phyloP scores from a whole-genome alignment of 192 early-diverging fungal genomes.

The Chytriomyces confervae region DNA sequence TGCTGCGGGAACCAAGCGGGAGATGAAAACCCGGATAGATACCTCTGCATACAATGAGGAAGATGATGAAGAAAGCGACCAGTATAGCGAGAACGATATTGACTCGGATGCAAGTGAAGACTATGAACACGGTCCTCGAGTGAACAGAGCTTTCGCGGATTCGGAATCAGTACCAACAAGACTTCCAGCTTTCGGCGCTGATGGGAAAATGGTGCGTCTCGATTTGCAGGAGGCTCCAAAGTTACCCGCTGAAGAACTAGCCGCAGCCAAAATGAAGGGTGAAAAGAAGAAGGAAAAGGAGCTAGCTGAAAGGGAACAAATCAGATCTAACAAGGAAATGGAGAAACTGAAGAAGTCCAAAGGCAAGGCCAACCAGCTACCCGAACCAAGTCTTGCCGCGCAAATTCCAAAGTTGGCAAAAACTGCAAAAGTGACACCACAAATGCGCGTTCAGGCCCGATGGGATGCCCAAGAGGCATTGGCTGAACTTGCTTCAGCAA shows the following conservation, averaged over 20 bases:
- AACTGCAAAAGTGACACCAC: conserved; percentile 22
- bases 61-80: conserved; percentile 56
- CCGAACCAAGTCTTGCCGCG: background rate
- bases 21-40: conserved; percentile 9
- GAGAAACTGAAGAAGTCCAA: background rate
- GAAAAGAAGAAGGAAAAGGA: conserved; percentile 48
- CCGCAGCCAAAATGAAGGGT: conserved; percentile 63
- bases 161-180: conserved; percentile 1
- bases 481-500: conserved; percentile 74
- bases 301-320: background rate
- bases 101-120: conserved; percentile 15
- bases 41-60: conserved; percentile 40
- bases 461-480: conserved; percentile 69
- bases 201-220: conserved; percentile 21
- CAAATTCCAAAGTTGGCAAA: conserved; percentile 3
- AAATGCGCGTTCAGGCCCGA: conserved; percentile 34
- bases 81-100: background rate
- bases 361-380: background rate
- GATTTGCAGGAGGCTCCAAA: conserved; percentile 6
- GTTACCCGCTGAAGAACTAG: conserved; percentile 50
- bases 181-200: conserved; percentile 27
- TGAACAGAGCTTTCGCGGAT: background rate
- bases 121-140: conserved; percentile 56
- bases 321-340: no score
- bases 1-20: background rate